Evolutionary conservation across 768 basidiomycete genomes (phyloP).

Genomic region (Pisolithus orientalis): DNA sequence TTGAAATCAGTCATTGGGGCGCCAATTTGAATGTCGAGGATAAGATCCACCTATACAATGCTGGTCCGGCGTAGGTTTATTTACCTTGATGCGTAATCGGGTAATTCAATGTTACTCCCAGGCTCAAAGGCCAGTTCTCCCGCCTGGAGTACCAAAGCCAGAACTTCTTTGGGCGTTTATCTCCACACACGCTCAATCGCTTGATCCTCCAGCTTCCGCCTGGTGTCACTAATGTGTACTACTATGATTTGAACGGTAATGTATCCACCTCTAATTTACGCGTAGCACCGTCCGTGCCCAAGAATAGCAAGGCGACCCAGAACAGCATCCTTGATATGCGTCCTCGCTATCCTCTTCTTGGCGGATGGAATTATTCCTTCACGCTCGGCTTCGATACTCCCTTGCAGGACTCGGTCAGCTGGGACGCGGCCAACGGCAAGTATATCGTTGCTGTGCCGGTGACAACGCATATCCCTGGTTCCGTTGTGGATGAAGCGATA

Average conservation of each 20-base stretch:
- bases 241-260: conserved; percentile 89
- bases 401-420: conserved; percentile 63
- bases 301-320: conserved; percentile 44
- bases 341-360: conserved; percentile 89
- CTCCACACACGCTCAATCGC: conserved; percentile 65
- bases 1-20: conserved; percentile 97
- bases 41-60: conserved; percentile 78
- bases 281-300: conserved; percentile 54
- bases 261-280: conserved; percentile 92
- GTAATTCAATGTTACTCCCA: conserved; percentile 27
- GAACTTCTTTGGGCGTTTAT: conserved; percentile 56
- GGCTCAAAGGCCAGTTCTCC: conserved; percentile 93
- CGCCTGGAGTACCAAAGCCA: conserved; percentile 83
- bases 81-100: neutral
- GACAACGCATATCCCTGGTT: conserved; percentile 72
- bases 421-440: conserved; percentile 53
- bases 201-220: conserved; percentile 79
- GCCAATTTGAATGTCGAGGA: conserved; percentile 92
- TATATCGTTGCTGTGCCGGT: conserved; percentile 81
- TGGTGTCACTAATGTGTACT: conserved; percentile 78
- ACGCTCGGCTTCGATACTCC: conserved; percentile 93
- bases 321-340: conserved; percentile 73
- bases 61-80: conserved; percentile 74
- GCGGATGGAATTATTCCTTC: conserved; percentile 97
- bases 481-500: conserved; percentile 76